Evolutionary conservation across 208 protist species (phyloP), one percentile per base, ranked within the genome.

Genomic region (Balamuthia mandrillaris): DNA sequence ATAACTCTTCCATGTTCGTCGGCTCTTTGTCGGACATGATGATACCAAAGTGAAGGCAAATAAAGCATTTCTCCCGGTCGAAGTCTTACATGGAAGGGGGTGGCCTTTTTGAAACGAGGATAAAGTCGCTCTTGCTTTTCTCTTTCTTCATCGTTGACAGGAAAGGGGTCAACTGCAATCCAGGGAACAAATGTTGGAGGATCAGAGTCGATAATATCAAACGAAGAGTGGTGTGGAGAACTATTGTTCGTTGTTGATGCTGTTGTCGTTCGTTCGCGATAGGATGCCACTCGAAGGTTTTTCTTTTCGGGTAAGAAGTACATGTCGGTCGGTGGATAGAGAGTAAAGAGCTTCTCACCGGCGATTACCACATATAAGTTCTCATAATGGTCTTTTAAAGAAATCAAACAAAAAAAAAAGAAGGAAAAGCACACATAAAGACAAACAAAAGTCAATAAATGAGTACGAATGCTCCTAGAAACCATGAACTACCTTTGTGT

Each of bases 301-400:
- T 70, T 58, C 0, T 5, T 37, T 54, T 87, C 70, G 63, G 91
- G 88, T 10, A 92, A 63, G 41, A 88, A 92, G 33, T 84, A 86
- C 2, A 85, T 68, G 58, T 92, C 89, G 0, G 61, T 90, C 14
- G 89, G 89, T 31, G 89, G 89, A 33, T 90, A 84, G 27, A 92
- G 45, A 7, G 68, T 90, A 49, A 92, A 90, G 41, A 79, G 44
- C 47, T 92, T 92, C 2, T 47, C 65, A 3, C 89, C 89, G 37
- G 33, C 58, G 2, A 92, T 75, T 16, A 92, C 89, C n/a, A 31
- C 44, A 70, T 91, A 91, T 16, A 92, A 72, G 77, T 92, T 92
- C 54, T 92, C 89, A 47, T 92, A 92, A 24, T 77, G 66, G 52
- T 92, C 89, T 83, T 39, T 9, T 31, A 10, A 74, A 44, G 37